phyloP scores from a whole-genome alignment of 768 basidiomycete species.

The Hericium alpestre region DNA sequence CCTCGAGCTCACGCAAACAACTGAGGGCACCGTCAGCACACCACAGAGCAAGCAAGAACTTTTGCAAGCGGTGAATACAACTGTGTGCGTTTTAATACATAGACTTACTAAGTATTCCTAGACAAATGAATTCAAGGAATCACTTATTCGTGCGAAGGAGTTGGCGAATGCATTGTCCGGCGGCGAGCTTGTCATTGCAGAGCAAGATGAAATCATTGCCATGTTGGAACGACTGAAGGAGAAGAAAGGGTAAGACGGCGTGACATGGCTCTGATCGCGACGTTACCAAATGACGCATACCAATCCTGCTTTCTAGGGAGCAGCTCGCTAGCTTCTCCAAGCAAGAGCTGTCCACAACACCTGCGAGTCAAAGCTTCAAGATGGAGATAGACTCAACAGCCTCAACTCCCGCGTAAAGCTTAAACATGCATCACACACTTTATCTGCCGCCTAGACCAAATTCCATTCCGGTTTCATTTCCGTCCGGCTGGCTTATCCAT shows the following conservation, averaged over 20 bases:
- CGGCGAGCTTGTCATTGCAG: conserved; percentile 56
- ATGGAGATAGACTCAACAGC: conserved; percentile 73
- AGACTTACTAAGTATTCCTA: conserved; percentile 18
- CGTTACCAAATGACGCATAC: neutral
- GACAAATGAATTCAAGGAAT: conserved; percentile 64
- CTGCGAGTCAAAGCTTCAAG: conserved; percentile 20
- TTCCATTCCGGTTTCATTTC: neutral
- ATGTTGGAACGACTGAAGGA: conserved; percentile 58
- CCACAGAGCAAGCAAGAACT: conserved; percentile 54
- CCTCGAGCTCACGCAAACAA: conserved; percentile 47
- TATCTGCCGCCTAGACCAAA: neutral
- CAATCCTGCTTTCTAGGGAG: conserved; percentile 25
- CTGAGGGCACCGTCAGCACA: conserved; percentile 40
- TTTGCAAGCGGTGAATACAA: conserved; percentile 42
- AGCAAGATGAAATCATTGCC: conserved; percentile 60
- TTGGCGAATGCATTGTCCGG: conserved; percentile 52
- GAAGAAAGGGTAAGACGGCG: conserved; percentile 44
- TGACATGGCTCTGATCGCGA: neutral
- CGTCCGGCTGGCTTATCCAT: neutral
- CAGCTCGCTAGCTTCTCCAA: conserved; percentile 45
- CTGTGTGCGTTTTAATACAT: conserved; percentile 12
- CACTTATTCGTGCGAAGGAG: conserved; percentile 49
- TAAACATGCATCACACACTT: neutral
- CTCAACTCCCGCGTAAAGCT: conserved; percentile 42
- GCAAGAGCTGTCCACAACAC: conserved; percentile 26